Evolutionary conservation across 495 filamentous ascomycete genomes (phyloP), one percentile per base, ranked within the genome.

Genomic region (Aspergillus saccharolyticus): DNA sequence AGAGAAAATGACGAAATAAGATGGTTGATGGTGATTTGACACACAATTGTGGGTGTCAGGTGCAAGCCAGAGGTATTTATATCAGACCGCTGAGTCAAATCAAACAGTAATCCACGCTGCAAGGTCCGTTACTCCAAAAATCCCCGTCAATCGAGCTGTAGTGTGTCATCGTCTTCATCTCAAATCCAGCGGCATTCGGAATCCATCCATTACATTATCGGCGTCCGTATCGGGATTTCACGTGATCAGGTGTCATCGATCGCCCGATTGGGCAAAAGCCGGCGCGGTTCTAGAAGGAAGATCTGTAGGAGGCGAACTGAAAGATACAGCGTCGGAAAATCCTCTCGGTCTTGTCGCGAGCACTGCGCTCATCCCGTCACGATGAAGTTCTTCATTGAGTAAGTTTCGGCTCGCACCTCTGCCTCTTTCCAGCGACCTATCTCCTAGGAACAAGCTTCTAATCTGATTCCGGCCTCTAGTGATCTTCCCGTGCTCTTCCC

Each of bases 381-480:
- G 58, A 98, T 98, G 94, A 94, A 88, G 82, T 97, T 97, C 80
- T 89, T 90, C 63, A 97, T 97, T 63, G 94, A 96, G 86, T 90
- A 80, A 59, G 81, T 69, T 19, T 51, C 42, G 18, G 17, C 15
- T 54, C 18, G 1, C 33, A 16, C 20, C 33, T 44, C 52, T 52
- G 21, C n/a, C 43, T 25, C 45, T 12, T 16, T 33, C 15, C 44
- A 16, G 4, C 19, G 33, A 42, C 44, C 49, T 50, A 54, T 51
- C 46, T 39, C 10, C 24, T 4, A 20, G 20, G 43, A 57, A 20
- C 48, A 44, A 39, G 48, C 59, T 54, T 30, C 56, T 61, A 55
- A 47, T 25, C 14, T n/a, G 6, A 21, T 2, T n/a, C 51, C 25
- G 7, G 42, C 21, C 43, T 15, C 45, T 62, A 95, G 90, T 73